Percentiles rank a stretch among this genome's conserved stretches.
These are phyloP conservation scores for Crassisporium funariophilum DNA, from an alignment of 768 basidiomycete species.

Conservation along the genomic window DNA sequence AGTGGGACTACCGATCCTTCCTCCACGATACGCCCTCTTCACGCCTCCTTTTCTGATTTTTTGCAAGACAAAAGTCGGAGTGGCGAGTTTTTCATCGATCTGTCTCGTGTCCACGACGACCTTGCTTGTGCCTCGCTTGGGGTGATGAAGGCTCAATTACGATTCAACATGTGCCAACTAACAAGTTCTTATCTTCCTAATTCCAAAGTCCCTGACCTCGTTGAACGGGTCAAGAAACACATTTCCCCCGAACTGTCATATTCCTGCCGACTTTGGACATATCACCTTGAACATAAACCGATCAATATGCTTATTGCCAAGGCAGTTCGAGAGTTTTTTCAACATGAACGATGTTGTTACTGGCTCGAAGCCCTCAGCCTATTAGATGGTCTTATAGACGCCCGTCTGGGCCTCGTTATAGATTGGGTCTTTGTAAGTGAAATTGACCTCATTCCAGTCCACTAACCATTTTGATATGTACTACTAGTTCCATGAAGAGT, in stretches of 20 bases:
- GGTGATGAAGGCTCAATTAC: slow-evolving; percentile 25
- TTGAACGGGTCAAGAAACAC: slow-evolving; percentile 7
- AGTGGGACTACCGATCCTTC: too few species aligned
- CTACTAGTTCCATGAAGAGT: not conserved
- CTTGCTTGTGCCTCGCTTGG: slow-evolving; percentile 9
- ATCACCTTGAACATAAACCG: slow-evolving; percentile 16
- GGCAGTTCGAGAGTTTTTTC: slow-evolving; percentile 17
- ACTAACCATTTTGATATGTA: not conserved
- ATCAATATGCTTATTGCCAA: not conserved
- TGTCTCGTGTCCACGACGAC: slow-evolving; percentile 1
- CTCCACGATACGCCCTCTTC: too few species aligned
- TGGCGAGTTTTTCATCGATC: slow-evolving; percentile 21
- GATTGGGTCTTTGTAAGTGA: too few species aligned
- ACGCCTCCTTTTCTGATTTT: slow-evolving; percentile 39
- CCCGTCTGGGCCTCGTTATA: not conserved
- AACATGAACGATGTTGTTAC: slow-evolving; percentile 16
- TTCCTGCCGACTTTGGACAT: slow-evolving; percentile 25
- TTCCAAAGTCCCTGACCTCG: slow-evolving; percentile 20
- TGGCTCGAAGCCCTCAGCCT: slow-evolving; percentile 33
- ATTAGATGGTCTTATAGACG: slow-evolving; percentile 1
- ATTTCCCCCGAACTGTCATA: slow-evolving; percentile 25
- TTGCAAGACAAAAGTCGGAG: slow-evolving; percentile 25
- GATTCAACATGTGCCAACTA: slow-evolving; percentile 32
- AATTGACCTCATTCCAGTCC: not conserved
- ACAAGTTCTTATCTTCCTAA: slow-evolving; percentile 29